These are phyloP conservation scores for Stropharia rugosoannulata DNA, from an alignment of 768 basidiomycete genomes.

Conservation along the genomic window DNA sequence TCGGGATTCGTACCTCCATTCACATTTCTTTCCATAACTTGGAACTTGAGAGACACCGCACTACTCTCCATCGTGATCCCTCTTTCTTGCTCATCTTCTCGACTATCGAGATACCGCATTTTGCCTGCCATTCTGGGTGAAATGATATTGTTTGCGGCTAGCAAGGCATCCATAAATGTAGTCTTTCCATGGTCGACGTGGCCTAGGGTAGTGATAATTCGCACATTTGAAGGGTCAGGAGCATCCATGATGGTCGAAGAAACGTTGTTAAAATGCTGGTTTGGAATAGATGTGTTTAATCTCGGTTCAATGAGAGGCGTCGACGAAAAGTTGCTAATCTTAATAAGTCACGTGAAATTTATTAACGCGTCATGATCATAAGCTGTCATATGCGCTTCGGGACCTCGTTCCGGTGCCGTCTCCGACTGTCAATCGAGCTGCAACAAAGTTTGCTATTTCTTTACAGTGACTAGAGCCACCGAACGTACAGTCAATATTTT, in stretches of 20 bases:
- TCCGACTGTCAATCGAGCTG: too few relatives aligned
- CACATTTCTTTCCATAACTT: constrained; percentile 59
- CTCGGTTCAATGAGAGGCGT: background rate
- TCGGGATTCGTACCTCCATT: constrained; percentile 52
- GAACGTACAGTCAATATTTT: too few relatives aligned
- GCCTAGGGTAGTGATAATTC: constrained; percentile 83
- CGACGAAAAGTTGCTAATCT: background rate
- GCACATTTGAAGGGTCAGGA: constrained; percentile 49
- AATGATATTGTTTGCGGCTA: constrained; percentile 98
- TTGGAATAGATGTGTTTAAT: background rate
- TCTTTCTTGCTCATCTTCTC: constrained; percentile 96
- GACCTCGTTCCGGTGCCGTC: too few relatives aligned
- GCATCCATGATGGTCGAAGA: constrained; percentile 5
- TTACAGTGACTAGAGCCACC: too few relatives aligned
- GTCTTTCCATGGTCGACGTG: constrained; percentile 98
- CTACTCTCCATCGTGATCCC: constrained; percentile 99
- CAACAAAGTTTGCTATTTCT: too few relatives aligned
- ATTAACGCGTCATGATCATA: background rate
- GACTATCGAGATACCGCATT: constrained; percentile 90
- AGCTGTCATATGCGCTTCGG: too few relatives aligned
- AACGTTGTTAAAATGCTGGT: constrained; percentile 3
- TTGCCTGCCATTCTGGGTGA: constrained; percentile 94
- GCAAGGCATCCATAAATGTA: constrained; percentile 89
- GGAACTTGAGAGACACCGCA: constrained; percentile 88
- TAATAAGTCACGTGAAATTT: constrained; percentile 13